Conservation (phyloP, 768 basidiomycete species). For the Russula compacta region DNA sequence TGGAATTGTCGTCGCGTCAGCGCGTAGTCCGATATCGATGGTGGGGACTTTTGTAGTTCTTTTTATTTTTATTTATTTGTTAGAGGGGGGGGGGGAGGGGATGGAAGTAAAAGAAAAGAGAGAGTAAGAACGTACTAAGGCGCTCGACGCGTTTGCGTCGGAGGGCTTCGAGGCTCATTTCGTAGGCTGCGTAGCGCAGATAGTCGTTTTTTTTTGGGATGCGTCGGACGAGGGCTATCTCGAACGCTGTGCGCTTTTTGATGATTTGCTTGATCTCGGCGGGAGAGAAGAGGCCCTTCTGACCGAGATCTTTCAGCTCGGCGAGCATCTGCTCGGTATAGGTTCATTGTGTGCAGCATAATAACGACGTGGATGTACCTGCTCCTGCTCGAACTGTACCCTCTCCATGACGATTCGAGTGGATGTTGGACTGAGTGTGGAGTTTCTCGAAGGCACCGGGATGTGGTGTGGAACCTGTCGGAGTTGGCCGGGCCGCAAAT, state of each 20-base stretch:
- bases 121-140: constrained; percentile 41
- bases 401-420: constrained; percentile 59
- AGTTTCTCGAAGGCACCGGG: background rate
- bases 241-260: constrained; percentile 74
- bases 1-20: constrained; percentile 79
- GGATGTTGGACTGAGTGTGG: background rate
- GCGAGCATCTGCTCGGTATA: constrained; percentile 60
- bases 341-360: background rate
- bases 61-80: background rate
- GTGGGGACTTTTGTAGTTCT: constrained; percentile 26
- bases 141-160: constrained; percentile 66
- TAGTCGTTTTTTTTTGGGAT: constrained; percentile 82
- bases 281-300: constrained; percentile 79
- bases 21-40: constrained; percentile 75
- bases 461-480: background rate
- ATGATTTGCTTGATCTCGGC: constrained; percentile 78
- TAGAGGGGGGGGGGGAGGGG: background rate
- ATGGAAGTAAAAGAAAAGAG: background rate
- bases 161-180: constrained; percentile 79
- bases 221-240: constrained; percentile 74
- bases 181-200: constrained; percentile 85
- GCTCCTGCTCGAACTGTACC: constrained; percentile 90
- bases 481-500: background rate
- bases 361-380: constrained; percentile 33
- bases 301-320: constrained; percentile 86